Conservation (phyloP, 495 filamentous ascomycete genomes). For the Cetradonia linearis region DNA sequence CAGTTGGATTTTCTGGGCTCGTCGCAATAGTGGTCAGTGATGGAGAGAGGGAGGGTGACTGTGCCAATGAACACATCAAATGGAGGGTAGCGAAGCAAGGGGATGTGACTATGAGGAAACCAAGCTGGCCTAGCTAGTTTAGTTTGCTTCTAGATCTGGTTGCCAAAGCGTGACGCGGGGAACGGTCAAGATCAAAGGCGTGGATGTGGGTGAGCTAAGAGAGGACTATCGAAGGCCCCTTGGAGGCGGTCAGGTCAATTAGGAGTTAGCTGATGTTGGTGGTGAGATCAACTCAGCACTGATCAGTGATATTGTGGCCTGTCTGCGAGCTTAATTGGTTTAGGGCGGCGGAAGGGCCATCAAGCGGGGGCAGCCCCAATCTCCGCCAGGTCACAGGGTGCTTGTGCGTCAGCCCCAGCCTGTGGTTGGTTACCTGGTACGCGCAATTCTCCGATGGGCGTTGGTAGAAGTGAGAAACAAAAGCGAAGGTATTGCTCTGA, state of each 20-base stretch:
- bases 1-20: background rate
- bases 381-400: background rate
- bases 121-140: constrained; percentile 4
- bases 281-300: constrained; percentile 17
- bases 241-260: background rate
- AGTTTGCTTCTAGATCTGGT: background rate
- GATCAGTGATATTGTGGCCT: constrained; percentile 4
- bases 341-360: constrained; percentile 6
- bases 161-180: background rate
- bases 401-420: constrained; percentile 9
- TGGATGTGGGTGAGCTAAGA: background rate
- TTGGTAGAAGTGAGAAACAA: no score
- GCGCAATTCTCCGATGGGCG: background rate
- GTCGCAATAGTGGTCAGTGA: background rate
- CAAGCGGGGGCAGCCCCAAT: constrained; percentile 2
- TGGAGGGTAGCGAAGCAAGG: background rate
- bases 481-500: background rate
- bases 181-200: background rate
- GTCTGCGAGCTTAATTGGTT: constrained; percentile 11
- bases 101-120: background rate
- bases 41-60: background rate
- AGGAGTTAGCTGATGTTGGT: constrained; percentile 6
- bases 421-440: background rate
- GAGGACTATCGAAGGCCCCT: constrained; percentile 13
- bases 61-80: background rate